These are phyloP conservation scores for Candida lessepsii DNA, from an alignment of 805 yeast genomes.

Conservation along the genomic window DNA sequence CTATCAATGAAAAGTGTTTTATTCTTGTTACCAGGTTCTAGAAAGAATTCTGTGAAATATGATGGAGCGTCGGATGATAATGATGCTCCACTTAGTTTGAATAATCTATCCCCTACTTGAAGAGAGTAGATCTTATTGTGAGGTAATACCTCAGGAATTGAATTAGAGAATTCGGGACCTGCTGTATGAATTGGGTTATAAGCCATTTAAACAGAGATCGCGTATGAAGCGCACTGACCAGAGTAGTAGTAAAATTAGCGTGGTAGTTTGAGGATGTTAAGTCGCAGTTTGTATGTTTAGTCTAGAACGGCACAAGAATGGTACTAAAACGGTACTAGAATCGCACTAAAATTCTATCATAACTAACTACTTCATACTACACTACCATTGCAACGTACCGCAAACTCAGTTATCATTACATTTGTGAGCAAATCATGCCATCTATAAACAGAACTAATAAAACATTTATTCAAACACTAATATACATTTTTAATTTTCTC, in stretches of 20 bases:
- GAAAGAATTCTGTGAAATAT: slow-evolving; percentile 75
- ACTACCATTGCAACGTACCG: neutral
- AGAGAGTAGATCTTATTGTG: slow-evolving; percentile 67
- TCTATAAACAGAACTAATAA: too few relatives aligned
- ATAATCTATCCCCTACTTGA: slow-evolving; percentile 65
- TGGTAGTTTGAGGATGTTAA: too few relatives aligned
- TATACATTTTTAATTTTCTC: slow-evolving; percentile 30
- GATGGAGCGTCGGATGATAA: slow-evolving; percentile 85
- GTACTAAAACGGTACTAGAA: too few relatives aligned
- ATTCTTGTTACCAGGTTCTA: slow-evolving; percentile 34
- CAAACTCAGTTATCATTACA: too few relatives aligned
- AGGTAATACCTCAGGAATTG: slow-evolving; percentile 57
- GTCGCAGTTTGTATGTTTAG: too few relatives aligned
- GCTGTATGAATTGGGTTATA: slow-evolving; percentile 13
- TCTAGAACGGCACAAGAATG: too few relatives aligned
- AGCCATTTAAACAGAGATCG: too few relatives aligned
- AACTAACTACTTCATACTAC: too few relatives aligned
- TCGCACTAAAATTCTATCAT: too few relatives aligned
- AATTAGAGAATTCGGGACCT: slow-evolving; percentile 35
- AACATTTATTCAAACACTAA: slow-evolving; percentile 11
- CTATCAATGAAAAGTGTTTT: slow-evolving; percentile 67
- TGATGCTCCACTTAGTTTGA: slow-evolving; percentile 78
- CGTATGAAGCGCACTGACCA: too few relatives aligned
- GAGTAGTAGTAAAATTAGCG: too few relatives aligned
- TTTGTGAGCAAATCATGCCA: too few relatives aligned